Percentiles rank a stretch among this genome's conserved stretches.
Conservation (phyloP, 225 moss, liverwort and hornwort species). For the Pleurozium schreberi region DNA sequence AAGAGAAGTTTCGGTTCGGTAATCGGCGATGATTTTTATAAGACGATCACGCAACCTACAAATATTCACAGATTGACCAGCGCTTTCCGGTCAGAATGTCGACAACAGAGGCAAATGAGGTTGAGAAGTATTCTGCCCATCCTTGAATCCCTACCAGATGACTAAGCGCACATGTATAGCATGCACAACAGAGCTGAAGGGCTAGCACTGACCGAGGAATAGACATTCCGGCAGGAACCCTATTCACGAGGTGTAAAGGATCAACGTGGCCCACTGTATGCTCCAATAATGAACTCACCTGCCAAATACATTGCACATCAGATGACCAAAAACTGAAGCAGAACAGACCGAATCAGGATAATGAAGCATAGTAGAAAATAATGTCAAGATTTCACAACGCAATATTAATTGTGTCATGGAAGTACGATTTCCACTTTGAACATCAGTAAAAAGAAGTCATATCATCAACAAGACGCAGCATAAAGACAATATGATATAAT, state of each 20-base stretch:
- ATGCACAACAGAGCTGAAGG: neutral
- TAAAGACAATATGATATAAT: neutral
- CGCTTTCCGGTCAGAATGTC: neutral
- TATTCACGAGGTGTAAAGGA: conserved; percentile 76
- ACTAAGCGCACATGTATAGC: neutral
- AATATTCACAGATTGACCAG: neutral
- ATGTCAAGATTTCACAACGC: neutral
- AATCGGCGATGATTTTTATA: conserved; percentile 89
- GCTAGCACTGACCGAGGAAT: conserved; percentile 62
- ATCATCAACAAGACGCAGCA: neutral
- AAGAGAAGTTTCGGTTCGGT: conserved; percentile 91
- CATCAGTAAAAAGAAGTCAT: neutral
- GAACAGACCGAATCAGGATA: neutral
- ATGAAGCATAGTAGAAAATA: neutral
- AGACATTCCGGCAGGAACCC: conserved; percentile 78
- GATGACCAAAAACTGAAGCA: neutral
- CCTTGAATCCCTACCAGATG: neutral
- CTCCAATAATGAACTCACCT: conserved; percentile 91
- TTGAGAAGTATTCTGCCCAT: neutral
- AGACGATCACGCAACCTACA: conserved; percentile 82
- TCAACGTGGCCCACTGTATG: conserved; percentile 92
- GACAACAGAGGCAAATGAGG: neutral
- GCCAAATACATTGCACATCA: conserved; percentile 9
- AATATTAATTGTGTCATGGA: neutral
- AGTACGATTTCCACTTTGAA: neutral